These are phyloP conservation scores for Emergomyces orientalis DNA, from an alignment of 2,329 filamentous ascomycete species.

Conservation along the genomic window DNA sequence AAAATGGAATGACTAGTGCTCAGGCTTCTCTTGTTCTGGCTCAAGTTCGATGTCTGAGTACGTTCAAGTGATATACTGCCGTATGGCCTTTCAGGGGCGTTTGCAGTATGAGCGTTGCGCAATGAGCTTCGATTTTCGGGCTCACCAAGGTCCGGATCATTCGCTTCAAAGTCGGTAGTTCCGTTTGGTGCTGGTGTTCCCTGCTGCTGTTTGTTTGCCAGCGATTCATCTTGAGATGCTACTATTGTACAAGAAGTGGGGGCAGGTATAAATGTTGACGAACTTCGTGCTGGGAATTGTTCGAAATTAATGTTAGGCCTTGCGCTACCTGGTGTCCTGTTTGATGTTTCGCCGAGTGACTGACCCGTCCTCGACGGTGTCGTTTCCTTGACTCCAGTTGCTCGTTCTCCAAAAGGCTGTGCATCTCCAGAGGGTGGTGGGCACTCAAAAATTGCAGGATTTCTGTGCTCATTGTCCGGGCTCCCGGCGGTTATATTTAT, in stretches of 20 bases:
- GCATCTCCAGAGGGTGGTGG: not conserved
- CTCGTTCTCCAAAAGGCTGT: not conserved
- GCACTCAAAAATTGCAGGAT: not conserved
- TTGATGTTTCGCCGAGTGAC: not conserved
- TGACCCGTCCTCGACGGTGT: not conserved
- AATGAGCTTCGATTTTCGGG: not conserved
- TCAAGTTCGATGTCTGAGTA: not conserved
- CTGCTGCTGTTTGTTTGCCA: not conserved
- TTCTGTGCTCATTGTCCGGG: not conserved
- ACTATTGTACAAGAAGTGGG: not conserved
- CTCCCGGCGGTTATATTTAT: no score
- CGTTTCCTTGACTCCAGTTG: not conserved
- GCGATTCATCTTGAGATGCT: not conserved
- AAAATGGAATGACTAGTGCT: slow-evolving; percentile 7
- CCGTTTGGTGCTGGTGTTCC: not conserved
- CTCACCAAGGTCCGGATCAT: not conserved
- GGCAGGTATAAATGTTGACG: not conserved
- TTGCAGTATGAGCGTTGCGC: not conserved
- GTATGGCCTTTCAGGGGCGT: not conserved
- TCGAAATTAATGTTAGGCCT: not conserved
- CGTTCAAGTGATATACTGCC: slow-evolving; percentile 9
- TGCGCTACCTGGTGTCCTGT: not conserved
- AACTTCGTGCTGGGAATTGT: not conserved
- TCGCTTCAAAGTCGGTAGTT: not conserved
- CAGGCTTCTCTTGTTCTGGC: not conserved